Base-by-base conservation (phyloP, 1,284 basidiomycete genomes). In the Boletellus deceptivus region DNA sequence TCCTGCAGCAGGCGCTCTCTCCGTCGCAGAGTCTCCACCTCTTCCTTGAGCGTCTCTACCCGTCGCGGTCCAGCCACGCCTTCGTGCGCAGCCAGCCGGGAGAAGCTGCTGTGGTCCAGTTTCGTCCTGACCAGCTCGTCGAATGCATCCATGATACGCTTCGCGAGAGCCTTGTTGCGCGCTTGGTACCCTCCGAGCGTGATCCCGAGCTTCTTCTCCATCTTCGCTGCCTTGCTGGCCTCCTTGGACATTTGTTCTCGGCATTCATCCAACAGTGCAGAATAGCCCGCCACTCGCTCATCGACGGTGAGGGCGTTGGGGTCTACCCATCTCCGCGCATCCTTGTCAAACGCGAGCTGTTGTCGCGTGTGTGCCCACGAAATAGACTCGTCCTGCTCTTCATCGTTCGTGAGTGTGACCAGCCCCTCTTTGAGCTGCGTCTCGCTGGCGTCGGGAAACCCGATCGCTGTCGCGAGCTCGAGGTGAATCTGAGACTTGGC, bases 131-230 rank as follows among this genome's bases (percentile, higher is more conserved):
- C 79, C 36, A 93, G 73, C 57, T 89, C 86, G 36, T 82, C 80
- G 63, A 89, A 91, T 0, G 84, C 80, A 37, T 83, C 80, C 1
- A 71, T 72, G 35, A 96, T 73, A 7, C 86, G 82, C 62, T 83
- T 83, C 14, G 78, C 74, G 7, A 96, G 76, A 39, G 83, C 82
- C 59, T 79, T 79, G 38, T 86, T 86, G 14, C 96, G 83, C 35
- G 81, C 80, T 63, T 91, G 83, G 70, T 99, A 99, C 3, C 97
- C 97, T 37, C 94, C 95, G 7, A 99, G 79, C 20, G 84, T 80
- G 57, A 96, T 84, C 13, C 76, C 80, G 17, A 99, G 82, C 70
- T 93, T 95, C 81, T 96, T 98, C 75, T 99, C 97, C 5, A 80
- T 70, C 73, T 98, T 99, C 37, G 82, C 72, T 0, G 91, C 88